These are phyloP conservation scores for Marchantia polymorpha DNA, from an alignment of 225 moss, liverwort and hornwort species.

Conservation along the genomic window DNA sequence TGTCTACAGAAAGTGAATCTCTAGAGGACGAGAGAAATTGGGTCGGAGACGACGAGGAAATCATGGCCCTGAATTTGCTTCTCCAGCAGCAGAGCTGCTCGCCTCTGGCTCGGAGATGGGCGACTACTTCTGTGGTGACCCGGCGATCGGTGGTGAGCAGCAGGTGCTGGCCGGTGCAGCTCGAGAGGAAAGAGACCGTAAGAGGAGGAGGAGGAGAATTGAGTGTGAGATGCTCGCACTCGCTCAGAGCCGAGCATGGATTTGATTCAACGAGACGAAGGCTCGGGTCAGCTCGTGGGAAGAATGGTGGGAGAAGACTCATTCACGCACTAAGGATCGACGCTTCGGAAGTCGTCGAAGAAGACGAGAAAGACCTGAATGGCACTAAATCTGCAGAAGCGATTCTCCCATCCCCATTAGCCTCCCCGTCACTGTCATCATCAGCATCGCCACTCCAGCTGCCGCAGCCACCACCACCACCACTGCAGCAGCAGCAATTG, in stretches of 20 bases:
- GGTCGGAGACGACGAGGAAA: neutral
- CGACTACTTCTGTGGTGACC: neutral
- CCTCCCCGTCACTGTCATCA: too few relatives aligned
- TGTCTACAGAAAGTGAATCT: neutral
- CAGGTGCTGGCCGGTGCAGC: neutral
- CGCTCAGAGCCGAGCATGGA: neutral
- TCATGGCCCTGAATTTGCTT: conserved; percentile 1
- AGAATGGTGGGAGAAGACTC: neutral
- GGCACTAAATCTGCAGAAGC: neutral
- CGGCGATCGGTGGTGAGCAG: neutral
- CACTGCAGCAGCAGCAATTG: neutral
- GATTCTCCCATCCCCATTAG: neutral
- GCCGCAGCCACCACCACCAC: neutral
- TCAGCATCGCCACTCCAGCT: neutral
- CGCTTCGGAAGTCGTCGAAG: conserved; percentile 2
- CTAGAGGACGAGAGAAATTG: neutral
- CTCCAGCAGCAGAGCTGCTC: neutral
- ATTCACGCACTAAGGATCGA: neutral
- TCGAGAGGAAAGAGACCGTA: neutral
- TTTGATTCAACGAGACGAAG: neutral
- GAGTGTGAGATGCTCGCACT: neutral
- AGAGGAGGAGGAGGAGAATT: neutral
- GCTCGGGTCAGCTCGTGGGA: neutral
- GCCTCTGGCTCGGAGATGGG: neutral
- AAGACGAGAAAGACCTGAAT: neutral